phyloP scores from a whole-genome alignment of 768 basidiomycete genomes.

The Mycena amicta region DNA sequence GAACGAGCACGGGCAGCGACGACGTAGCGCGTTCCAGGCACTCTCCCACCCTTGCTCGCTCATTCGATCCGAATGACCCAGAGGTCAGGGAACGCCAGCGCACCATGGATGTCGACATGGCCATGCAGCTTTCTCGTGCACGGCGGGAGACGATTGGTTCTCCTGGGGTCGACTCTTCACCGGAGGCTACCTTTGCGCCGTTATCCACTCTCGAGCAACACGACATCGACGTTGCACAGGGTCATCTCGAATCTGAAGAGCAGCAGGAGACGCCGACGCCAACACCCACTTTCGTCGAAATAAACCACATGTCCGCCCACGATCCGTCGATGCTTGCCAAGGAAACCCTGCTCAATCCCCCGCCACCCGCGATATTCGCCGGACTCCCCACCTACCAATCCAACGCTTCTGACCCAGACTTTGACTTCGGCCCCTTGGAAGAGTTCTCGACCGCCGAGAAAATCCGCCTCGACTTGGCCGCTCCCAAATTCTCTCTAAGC shows the following conservation, averaged over 20 bases:
- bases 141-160: conserved; percentile 61
- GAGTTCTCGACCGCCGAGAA: conserved; percentile 75
- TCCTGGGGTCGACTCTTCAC: conserved; percentile 36
- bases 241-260: conserved; percentile 19
- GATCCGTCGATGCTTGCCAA: conserved; percentile 51
- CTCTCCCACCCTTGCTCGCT: conserved; percentile 64
- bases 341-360: conserved; percentile 20
- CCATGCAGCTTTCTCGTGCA: conserved; percentile 74
- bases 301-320: conserved; percentile 44
- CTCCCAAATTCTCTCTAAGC: conserved; percentile 46
- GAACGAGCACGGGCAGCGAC: conserved; percentile 41
- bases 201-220: conserved; percentile 55
- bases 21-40: conserved; percentile 47
- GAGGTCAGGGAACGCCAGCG: conserved; percentile 84
- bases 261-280: conserved; percentile 22
- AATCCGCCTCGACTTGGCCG: conserved; percentile 57
- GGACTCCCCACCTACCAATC: conserved; percentile 74
- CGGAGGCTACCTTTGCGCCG: conserved; percentile 35
- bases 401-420: conserved; percentile 55
- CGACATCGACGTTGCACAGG: conserved; percentile 39
- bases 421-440: conserved; percentile 80
- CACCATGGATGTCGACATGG: conserved; percentile 94
- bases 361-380: conserved; percentile 36
- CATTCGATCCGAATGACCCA: conserved; percentile 71
- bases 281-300: conserved; percentile 33